phyloP scores from a whole-genome alignment of 2,329 filamentous ascomycete genomes.

The Colletotrichum magnum region DNA sequence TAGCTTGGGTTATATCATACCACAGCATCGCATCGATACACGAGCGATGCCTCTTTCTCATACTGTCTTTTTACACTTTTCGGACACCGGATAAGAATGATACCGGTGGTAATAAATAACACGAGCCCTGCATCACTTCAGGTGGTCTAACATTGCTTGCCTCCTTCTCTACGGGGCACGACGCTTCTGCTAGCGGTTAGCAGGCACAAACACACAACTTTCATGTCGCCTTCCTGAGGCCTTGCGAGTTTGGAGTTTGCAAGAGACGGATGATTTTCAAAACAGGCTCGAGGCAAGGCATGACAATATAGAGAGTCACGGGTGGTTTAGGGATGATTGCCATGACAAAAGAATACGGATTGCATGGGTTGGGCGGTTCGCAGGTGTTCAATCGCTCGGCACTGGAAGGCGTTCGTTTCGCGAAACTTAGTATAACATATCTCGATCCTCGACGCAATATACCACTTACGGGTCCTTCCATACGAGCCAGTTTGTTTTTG shows the following conservation, averaged over 20 bases:
- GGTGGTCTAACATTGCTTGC: no score
- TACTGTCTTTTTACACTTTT: no score
- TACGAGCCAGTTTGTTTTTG: background rate
- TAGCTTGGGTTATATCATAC: no score
- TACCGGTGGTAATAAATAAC: no score
- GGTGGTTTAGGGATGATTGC: slow-evolving; percentile 17
- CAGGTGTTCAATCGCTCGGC: background rate
- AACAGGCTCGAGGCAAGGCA: slow-evolving; percentile 8
- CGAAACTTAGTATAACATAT: background rate
- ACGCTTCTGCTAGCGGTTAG: no score
- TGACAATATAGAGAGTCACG: slow-evolving; percentile 19
- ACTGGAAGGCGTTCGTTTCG: slow-evolving; percentile 19
- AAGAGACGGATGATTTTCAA: slow-evolving; percentile 8
- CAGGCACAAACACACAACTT: no score
- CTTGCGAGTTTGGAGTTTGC: slow-evolving; percentile 23
- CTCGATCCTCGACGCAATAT: slow-evolving; percentile 15
- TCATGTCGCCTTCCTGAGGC: no score
- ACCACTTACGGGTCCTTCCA: slow-evolving; percentile 10
- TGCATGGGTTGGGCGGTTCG: slow-evolving; percentile 29
- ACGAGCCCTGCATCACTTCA: no score
- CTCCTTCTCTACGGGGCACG: no score
- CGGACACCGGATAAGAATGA: no score
- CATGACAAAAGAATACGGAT: slow-evolving; percentile 38
- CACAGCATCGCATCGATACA: no score
- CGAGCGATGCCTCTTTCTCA: no score